Conservation (phyloP, 2,329 filamentous ascomycete species). For the Colletotrichum endophyticum region DNA sequence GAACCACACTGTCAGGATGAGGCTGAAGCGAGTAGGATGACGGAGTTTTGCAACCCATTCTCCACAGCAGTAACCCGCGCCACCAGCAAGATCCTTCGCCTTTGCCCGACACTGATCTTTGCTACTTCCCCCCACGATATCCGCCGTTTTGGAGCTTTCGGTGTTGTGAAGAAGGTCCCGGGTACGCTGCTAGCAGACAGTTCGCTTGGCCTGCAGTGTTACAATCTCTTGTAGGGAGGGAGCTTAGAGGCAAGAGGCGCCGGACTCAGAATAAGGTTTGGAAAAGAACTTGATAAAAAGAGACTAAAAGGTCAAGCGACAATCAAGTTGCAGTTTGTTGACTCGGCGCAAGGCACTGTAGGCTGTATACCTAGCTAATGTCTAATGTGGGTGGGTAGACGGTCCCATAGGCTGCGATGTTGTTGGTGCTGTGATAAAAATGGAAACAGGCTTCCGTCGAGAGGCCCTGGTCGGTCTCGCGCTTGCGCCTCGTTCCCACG, state of each 20-base stretch:
- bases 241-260: neutral
- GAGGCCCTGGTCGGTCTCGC: neutral
- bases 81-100: neutral
- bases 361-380: neutral
- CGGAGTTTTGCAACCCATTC: neutral
- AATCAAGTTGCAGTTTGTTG: neutral
- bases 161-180: neutral
- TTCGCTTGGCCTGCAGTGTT: too few relatives aligned
- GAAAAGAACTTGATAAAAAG: neutral
- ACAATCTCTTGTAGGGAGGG: too few relatives aligned
- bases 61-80: neutral
- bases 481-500: neutral
- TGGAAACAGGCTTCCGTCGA: neutral
- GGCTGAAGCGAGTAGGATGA: conserved; percentile 4
- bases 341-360: neutral
- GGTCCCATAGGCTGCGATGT: neutral
- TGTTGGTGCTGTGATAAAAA: neutral
- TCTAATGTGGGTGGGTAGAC: neutral
- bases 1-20: neutral
- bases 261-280: neutral
- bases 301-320: neutral
- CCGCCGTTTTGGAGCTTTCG: neutral
- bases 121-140: neutral
- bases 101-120: neutral
- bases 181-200: too few relatives aligned